Evolutionary conservation across 805 yeast genomes (phyloP), one percentile per base, ranked within the genome.

Genomic region (Pichia insulana): DNA sequence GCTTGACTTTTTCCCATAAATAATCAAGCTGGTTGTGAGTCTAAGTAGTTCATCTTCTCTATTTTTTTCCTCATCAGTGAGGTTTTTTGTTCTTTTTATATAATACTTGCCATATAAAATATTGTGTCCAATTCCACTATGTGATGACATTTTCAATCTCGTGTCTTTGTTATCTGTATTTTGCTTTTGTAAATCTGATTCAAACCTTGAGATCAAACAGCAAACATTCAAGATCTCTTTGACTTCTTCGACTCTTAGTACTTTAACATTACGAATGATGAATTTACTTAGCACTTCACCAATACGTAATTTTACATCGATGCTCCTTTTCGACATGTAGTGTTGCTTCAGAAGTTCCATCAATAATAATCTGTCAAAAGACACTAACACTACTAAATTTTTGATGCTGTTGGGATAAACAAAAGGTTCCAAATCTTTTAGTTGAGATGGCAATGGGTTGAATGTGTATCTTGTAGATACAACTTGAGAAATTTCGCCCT

Each of bases 351-450:
- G 13, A 17, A 46, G 34, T 7, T 41, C 36, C 1, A 32, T 33
- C 3, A 57, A 36, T 2, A 49, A 40, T 7, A 40, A 26, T n/a
- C 41, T 19, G 71, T 70, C 43, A 57, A 55, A 30, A 65, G 74
- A 35, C n/a, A 83, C 58, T 32, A 88, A 58, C 13, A 73, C 67
- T 34, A 78, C 80, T 20, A 92, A 61, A 0, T 92, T 89, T 53
- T 83, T 86, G 47, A 92, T 84, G 1, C 82, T 83, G 54, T 86
- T 90, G 42, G 92, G 58, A 56, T 86, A 92, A 13, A 92, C 76
- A 58, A 79, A 90, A 0, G 98, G 95, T 45, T 90, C 98, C 0
- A 76, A 69, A 50, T 87, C 94, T 37, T 72, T 71, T 34, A 92
- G 61, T 50, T 82, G 85, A 2, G 69, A 62, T 15, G 83, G 53